Base-by-base conservation (phyloP, 2,329 filamentous ascomycete species). In the Fusarium hainanense region DNA sequence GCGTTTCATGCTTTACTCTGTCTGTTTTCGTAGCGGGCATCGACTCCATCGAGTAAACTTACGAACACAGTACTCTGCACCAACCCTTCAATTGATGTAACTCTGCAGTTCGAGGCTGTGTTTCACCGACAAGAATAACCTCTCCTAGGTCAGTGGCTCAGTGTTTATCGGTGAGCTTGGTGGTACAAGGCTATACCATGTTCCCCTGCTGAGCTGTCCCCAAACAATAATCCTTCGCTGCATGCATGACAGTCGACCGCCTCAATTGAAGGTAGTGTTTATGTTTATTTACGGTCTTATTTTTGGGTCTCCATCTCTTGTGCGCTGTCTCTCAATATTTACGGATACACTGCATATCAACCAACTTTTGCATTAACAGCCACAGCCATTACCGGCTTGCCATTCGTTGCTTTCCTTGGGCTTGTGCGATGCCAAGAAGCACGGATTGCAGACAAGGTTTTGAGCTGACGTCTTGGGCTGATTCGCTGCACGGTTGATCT, bases 281-380 rank as follows among this genome's bases (percentile, higher is more conserved):
- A 37, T 34, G 51, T 56, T 48, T 56, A 37, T 34, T 48, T 56
- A 56, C 32, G 54, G 54, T 27, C 43, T 41, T 51, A 56, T 49
- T 56, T 49, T 56, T 56, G 32, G 54, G 54, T 37, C 28, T 20
- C 16, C 18, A 37, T 37, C 34, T 37, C 25, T 32, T 50, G 61
- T 65, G 62, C 47, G 62, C 37, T 65, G 62, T 65, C 49, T 41
- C 48, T 50, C 21, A 37, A 27, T 37, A 37, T 37, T 37, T 37
- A n/a, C 34, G 34, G 34, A 37, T 37, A 37, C 34, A 51, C 30
- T 50, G 11, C 52, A 56, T 49, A 40, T 40, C 30, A 48, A 40
- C 30, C 44, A 41, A 30, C 54, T 41, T 41, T 42, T 44, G 63
- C 63, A 66, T 66, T 66, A 66, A 66, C 63, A 64, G 63, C 63